Conservation (phyloP, 441 rosid genomes). For the Rhodomyrtus psidioides region DNA sequence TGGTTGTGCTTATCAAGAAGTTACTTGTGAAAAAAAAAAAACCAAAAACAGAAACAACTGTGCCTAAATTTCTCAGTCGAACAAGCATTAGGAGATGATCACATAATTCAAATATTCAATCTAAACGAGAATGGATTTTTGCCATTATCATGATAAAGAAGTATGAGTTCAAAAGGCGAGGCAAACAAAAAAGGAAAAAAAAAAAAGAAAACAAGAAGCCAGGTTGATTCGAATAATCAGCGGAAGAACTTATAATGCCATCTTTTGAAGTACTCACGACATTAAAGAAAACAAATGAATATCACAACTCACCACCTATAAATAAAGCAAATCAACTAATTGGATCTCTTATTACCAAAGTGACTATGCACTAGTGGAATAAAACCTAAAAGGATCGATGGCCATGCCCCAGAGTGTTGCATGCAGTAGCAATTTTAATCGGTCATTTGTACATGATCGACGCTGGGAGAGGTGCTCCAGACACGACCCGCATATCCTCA, state of each 20-base stretch:
- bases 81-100: not conserved
- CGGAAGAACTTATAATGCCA: not conserved
- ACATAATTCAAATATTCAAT: not conserved
- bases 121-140: not conserved
- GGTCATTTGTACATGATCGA: not conserved
- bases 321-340: not conserved
- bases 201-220: not conserved
- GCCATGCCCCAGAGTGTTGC: not conserved
- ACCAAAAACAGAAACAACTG: not conserved
- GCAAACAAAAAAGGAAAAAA: not conserved
- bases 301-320: not conserved
- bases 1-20: not conserved
- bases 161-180: not conserved
- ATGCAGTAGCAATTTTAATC: not conserved
- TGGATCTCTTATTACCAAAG: not conserved
- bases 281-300: not conserved
- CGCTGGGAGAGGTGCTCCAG: not conserved
- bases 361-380: not conserved
- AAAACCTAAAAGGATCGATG: not conserved
- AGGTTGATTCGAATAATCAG: not conserved
- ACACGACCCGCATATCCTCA: not conserved
- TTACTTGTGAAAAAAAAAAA: not conserved
- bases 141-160: not conserved
- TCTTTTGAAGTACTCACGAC: not conserved
- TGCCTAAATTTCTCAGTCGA: not conserved